Base-by-base conservation (phyloP, 1,284 basidiomycete species). In the Rhodotorula sp. region DNA sequence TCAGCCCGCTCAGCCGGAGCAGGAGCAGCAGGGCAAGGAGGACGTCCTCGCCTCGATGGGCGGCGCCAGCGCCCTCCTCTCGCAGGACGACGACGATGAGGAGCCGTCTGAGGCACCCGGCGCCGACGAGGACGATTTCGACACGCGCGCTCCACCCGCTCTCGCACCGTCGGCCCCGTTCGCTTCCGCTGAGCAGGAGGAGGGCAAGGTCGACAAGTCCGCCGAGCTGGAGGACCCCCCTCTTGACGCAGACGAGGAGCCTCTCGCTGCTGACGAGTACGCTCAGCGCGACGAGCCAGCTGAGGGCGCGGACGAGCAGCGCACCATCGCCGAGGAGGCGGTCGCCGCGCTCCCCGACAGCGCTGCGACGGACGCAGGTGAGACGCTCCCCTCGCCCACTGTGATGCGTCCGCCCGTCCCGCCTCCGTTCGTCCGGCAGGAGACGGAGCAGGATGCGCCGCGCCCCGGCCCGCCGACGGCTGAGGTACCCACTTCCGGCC, bases 61-160 rank as follows among this genome's bases (percentile, higher is more conserved):
- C 6, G 68, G 56, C 4, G 65, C 51, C 15, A 41, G 29, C 34
- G 34, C 61, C 9, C 36, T 73, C 4, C 61, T 57, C 19, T 34
- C 50, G 3, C 12, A 25, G 8, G 63, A 67, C 48, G 64, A 66
- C 15, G 58, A 61, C 0, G 65, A 63, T 22, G 67, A 60, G 10
- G 50, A 62, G 3, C 37, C n/a, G 3, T 19, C 19, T 19, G 21
- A 37, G 55, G 39, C 53, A 21, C 39, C 41, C 2, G 46, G 32
- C 34, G 69, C 58, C 27, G 64, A 67, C 36, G 71, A 68, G 0
- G 71, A 65, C 54, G 68, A 72, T 50, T 69, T 69, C 39, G 72
- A 69, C 0, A 55, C 66, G 36, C 64, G 64, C 0, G 67, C 50
- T 32, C n/a, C 37, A 8, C 59, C 44, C 10, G 29, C 59, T 32